Evolutionary conservation across 257 asterid genomes (phyloP), one percentile per base, ranked within the genome.

Genomic region (Nicotiana obtusifolia): DNA sequence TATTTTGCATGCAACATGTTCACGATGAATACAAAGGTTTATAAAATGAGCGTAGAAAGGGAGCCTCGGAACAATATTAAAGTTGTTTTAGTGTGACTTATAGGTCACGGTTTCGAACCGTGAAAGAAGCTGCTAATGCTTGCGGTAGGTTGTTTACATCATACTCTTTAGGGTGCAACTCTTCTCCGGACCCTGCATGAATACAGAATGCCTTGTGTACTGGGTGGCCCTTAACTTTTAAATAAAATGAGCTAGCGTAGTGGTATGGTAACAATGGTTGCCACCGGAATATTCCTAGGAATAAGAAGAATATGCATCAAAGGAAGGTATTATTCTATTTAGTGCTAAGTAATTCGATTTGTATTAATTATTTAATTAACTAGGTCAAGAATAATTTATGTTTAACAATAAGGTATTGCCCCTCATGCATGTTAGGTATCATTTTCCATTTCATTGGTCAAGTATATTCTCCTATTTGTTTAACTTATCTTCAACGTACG

Each of bases 271-370:
- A 22, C 37, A 30, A 71, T 44, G 22, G 37, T 22, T 71, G n/a
- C 20, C 6, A 71, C 22, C 65, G 65, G 84, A 82, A 89, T 89
- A 89, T 87, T 83, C 92, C 47, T 80, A 77, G 84, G 86, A 57
- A 26, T 41, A 57, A 0, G 84, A 84, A 81, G 89, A 84, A 87
- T 89, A 87, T 86, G 60, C 84, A 65, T 60, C 84, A 69, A 44
- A 22, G 57, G 41, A 37, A 4, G 20, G 26, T 78, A 73, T 41
- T 57, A 67, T 24, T 77, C 35, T 66, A 52, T 73, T 16, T 41
- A 57, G 31, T 9, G 62, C 81, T 65, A 76, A 65, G 56, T 35
- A 35, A 35, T 81, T 11, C 17, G 54, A 30, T 49, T 64, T 79
- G 61, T 62, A 82, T 81, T 64, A 64, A 85, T 71, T 49, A 57